A percentile compares a stretch with the other conserved stretches of the same genome.
Evolutionary conservation across 73 alveolate genomes (phyloP).

Genomic region (Effrenium voratum): DNA sequence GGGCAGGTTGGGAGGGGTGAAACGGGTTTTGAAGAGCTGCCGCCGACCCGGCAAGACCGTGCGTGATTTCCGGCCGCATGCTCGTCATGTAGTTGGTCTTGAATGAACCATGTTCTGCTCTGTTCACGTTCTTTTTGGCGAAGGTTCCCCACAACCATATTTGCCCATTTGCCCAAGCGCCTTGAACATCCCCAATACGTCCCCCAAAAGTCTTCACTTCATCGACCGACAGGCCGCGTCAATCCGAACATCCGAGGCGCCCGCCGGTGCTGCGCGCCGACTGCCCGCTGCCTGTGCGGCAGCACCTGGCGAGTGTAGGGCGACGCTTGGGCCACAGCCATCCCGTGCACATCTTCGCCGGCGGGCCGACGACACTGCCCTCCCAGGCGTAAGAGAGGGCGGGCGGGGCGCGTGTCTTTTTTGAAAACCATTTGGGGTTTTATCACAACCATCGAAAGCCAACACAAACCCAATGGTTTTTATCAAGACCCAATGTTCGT

Average conservation of each 20-base stretch:
- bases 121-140: background rate
- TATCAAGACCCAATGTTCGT: too few species aligned
- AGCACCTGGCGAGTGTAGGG: background rate
- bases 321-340: background rate
- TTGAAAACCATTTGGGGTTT: too few species aligned
- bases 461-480: too few species aligned
- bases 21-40: too few species aligned
- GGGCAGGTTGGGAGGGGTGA: too few species aligned
- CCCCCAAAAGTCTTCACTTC: background rate
- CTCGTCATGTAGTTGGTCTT: too few species aligned
- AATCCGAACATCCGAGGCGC: background rate
- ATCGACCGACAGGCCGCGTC: background rate
- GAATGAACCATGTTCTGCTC: background rate
- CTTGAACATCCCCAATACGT: background rate
- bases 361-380: conserved; percentile 21
- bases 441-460: too few species aligned
- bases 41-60: too few species aligned
- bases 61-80: too few species aligned
- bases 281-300: conserved; percentile 25
- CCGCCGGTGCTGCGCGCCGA: background rate
- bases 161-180: too few species aligned
- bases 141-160: too few species aligned
- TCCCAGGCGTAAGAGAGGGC: background rate
- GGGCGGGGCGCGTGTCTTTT: too few species aligned
- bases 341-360: conserved; percentile 19